Conservation (phyloP, 2,329 filamentous ascomycete species). For the Raffaelea arxii region DNA sequence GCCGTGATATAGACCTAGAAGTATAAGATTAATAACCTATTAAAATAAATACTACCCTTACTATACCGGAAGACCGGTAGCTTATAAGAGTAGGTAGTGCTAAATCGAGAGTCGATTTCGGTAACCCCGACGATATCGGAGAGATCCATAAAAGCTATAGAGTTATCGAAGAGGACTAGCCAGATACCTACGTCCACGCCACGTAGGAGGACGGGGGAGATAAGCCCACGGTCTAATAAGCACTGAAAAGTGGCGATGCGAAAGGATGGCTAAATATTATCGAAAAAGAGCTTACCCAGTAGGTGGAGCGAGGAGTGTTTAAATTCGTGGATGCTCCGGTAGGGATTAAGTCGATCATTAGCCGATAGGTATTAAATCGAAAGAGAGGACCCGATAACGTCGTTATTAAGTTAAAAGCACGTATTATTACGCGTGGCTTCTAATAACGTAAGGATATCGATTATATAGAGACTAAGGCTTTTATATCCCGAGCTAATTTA, state of each 20-base stretch:
- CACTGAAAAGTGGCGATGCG: background rate
- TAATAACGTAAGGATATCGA: background rate
- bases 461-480: background rate
- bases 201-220: background rate
- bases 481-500: too few relatives aligned
- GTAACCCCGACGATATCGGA: too few relatives aligned
- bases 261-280: background rate
- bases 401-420: background rate
- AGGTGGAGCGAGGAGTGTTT: background rate
- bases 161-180: too few relatives aligned
- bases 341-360: background rate
- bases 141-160: too few relatives aligned
- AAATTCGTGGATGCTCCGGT: background rate
- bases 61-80: too few relatives aligned
- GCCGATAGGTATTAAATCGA: background rate
- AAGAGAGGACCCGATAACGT: background rate
- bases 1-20: too few relatives aligned
- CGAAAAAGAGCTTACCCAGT: background rate
- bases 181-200: background rate
- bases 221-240: background rate
- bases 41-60: too few relatives aligned
- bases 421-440: background rate
- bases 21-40: background rate
- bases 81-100: too few relatives aligned
- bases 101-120: too few relatives aligned